These are phyloP conservation scores for Epichloe amarillans DNA, from an alignment of 2,329 filamentous ascomycete species.

Conservation along the genomic window DNA sequence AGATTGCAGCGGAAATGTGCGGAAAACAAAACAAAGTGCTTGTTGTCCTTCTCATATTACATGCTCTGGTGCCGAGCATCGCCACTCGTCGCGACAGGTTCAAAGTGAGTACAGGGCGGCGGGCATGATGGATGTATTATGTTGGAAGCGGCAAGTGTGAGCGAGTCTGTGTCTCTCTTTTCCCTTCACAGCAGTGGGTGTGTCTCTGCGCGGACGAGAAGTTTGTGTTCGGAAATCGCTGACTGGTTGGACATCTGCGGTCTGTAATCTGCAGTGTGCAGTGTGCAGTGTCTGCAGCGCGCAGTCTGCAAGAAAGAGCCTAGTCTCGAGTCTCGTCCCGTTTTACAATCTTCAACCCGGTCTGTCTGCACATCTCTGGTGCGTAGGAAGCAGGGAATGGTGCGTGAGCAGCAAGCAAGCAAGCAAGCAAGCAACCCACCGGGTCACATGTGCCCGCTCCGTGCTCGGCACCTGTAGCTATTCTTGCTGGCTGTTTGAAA, in stretches of 20 bases:
- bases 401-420: background rate
- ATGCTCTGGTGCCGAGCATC: slow-evolving; percentile 1
- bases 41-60: slow-evolving; percentile 4
- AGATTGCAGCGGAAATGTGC: slow-evolving; percentile 1
- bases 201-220: slow-evolving; percentile 2
- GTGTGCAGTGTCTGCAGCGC: background rate
- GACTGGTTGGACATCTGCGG: background rate
- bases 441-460: background rate
- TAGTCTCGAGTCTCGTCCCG: background rate
- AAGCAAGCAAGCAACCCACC: background rate
- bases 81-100: slow-evolving; percentile 3
- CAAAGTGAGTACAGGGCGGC: background rate
- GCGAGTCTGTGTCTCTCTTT: slow-evolving; percentile 1
- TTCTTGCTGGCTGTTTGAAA: background rate
- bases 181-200: background rate
- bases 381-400: background rate
- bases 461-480: background rate
- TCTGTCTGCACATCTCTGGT: background rate
- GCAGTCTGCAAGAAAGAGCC: slow-evolving; percentile 1
- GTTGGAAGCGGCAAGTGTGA: background rate
- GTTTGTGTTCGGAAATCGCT: slow-evolving; percentile 2
- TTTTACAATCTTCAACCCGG: background rate
- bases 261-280: background rate
- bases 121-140: background rate
- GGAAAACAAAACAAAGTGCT: slow-evolving; percentile 1